Evolutionary conservation across 2,329 filamentous ascomycete genomes (phyloP).

Genomic region (Aspergillus sp.): DNA sequence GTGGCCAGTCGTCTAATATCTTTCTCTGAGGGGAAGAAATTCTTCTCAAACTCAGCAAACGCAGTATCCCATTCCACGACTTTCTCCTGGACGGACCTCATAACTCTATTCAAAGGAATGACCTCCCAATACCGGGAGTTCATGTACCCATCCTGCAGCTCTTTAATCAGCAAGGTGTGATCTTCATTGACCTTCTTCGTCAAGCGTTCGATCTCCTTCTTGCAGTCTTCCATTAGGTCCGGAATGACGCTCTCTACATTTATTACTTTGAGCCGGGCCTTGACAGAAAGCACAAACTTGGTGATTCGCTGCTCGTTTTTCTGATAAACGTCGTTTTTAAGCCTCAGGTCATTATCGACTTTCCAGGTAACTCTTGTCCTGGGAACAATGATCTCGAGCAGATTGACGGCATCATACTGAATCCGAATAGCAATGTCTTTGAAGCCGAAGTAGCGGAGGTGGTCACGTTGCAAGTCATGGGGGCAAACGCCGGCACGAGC

Average conservation of each 20-base stretch:
- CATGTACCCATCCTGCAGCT: conserved; percentile 87
- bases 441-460: conserved; percentile 88
- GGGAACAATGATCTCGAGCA: conserved; percentile 93
- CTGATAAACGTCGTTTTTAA: conserved; percentile 89
- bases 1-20: conserved; percentile 91
- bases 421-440: conserved; percentile 82
- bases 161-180: conserved; percentile 68
- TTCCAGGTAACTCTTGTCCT: conserved; percentile 93
- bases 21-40: conserved; percentile 92
- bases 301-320: conserved; percentile 79
- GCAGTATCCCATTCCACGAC: conserved; percentile 90
- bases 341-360: conserved; percentile 84
- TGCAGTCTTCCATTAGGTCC: conserved; percentile 81
- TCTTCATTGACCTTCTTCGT: conserved; percentile 81
- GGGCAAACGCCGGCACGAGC: conserved; percentile 74
- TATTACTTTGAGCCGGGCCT: conserved; percentile 79
- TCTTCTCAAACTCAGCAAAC: conserved; percentile 86
- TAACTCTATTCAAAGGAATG: conserved; percentile 84
- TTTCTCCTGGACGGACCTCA: conserved; percentile 88
- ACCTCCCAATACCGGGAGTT: conserved; percentile 95
- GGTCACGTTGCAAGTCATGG: conserved; percentile 89
- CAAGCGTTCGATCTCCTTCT: conserved; percentile 74
- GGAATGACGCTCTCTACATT: conserved; percentile 87
- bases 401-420: conserved; percentile 87
- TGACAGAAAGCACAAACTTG: conserved; percentile 85